Conservation (phyloP, 306 rosid species). For the apple (Malus domestica) region DNA sequence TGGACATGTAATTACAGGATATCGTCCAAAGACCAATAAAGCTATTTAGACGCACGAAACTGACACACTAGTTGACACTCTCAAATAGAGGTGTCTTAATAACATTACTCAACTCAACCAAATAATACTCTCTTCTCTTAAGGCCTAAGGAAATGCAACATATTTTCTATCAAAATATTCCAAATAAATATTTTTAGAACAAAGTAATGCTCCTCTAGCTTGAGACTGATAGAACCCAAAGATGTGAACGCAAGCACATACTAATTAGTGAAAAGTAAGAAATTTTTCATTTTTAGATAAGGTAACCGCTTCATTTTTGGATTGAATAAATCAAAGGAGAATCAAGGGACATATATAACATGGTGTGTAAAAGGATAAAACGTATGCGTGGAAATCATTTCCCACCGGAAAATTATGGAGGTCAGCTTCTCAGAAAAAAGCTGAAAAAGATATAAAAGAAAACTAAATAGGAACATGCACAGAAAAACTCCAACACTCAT, state of each 20-base stretch:
- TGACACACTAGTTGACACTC: neutral
- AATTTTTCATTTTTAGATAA: neutral
- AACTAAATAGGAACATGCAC: slow-evolving; percentile 3
- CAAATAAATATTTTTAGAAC: too few species aligned
- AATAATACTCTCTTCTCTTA: neutral
- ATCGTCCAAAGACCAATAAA: neutral
- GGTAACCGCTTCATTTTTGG: too few species aligned
- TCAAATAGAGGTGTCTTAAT: too few species aligned
- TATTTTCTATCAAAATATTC: neutral
- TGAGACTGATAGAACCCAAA: neutral
- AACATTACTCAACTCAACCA: too few species aligned
- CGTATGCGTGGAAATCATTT: too few species aligned
- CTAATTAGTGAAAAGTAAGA: neutral
- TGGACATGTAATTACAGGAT: neutral
- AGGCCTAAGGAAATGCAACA: neutral
- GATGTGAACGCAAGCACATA: neutral
- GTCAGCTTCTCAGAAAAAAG: slow-evolving; percentile 2
- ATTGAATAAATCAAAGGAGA: too few species aligned
- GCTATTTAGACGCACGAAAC: too few species aligned
- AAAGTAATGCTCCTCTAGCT: too few species aligned
- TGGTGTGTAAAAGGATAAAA: too few species aligned
- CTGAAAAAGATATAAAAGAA: neutral
- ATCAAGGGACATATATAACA: too few species aligned
- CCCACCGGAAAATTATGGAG: neutral
- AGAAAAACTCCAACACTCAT: neutral